A percentile compares a stretch with the other conserved stretches of the same genome.
Conservation (phyloP, 2,329 filamentous ascomycete genomes). For the Diaporthe longicolla region DNA sequence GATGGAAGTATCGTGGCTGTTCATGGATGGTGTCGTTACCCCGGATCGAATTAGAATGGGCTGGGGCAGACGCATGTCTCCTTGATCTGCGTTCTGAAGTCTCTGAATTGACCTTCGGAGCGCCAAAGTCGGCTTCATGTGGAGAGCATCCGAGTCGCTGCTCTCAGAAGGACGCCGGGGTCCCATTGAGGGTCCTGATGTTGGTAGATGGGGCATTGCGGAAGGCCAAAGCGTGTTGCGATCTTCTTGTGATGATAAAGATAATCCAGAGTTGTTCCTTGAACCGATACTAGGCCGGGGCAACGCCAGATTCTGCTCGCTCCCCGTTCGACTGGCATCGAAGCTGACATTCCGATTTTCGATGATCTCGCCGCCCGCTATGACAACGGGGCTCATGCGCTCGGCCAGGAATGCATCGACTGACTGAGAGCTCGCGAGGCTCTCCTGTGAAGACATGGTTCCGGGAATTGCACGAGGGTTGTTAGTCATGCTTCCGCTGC, state of each 20-base stretch:
- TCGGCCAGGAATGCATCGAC: constrained; percentile 72
- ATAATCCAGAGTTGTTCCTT: constrained; percentile 58
- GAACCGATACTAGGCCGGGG: constrained; percentile 61
- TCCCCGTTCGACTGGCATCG: constrained; percentile 64
- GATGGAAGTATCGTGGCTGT: constrained; percentile 70
- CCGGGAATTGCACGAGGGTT: constrained; percentile 60
- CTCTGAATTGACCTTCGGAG: constrained; percentile 69
- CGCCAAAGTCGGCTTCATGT: constrained; percentile 66
- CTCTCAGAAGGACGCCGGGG: constrained; percentile 67
- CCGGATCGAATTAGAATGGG: constrained; percentile 63
- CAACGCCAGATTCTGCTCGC: constrained; percentile 61
- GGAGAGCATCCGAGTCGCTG: constrained; percentile 66
- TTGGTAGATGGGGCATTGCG: constrained; percentile 59
- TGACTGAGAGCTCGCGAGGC: constrained; percentile 58
- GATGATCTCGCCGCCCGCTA: constrained; percentile 73
- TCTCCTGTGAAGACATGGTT: constrained; percentile 66
- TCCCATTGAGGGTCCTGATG: constrained; percentile 46
- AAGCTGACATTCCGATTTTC: constrained; percentile 71
- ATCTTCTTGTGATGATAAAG: constrained; percentile 57
- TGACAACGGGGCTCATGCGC: constrained; percentile 76
- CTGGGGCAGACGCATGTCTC: constrained; percentile 64
- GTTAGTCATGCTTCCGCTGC: constrained; percentile 72
- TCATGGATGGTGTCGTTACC: constrained; percentile 63
- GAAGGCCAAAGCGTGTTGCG: constrained; percentile 69
- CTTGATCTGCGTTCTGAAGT: constrained; percentile 59